Evolutionary conservation across 2,329 filamentous ascomycete species (phyloP), one percentile per base, ranked within the genome.

Genomic region (Dactylellina cionopaga): DNA sequence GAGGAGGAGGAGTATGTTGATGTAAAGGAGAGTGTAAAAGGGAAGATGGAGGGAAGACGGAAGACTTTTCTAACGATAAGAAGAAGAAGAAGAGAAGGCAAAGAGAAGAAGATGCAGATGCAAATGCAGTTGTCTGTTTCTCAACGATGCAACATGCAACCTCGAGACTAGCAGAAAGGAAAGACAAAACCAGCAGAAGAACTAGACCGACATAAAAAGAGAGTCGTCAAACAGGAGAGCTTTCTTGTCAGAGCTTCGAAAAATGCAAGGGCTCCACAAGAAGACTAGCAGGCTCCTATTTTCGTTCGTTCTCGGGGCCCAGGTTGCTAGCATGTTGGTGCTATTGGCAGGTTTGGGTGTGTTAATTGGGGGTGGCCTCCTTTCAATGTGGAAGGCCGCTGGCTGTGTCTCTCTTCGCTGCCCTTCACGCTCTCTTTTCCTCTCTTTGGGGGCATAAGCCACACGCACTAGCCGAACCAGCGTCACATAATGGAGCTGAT

Each of bases 371-470:
- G 74, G 74, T 31, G 46, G 64, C 68, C 78, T 78, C 79, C 78
- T 78, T 78, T 78, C 78, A 77, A 80, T 77, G 54, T 43, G 52
- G 60, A 64, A 62, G 63, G 51, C 52, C 46, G 52, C 63, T 54
- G 47, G 68, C 55, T 56, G 39, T 46, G n/a, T n/a, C n/a, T n/a
- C n/a, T n/a, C n/a, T n/a, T n/a, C n/a, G n/a, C n/a, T n/a, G n/a
- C n/a, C n/a, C n/a, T n/a, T n/a, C n/a, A n/a, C n/a, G n/a, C n/a
- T n/a, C n/a, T n/a, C n/a, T n/a, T n/a, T n/a, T n/a, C n/a, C n/a
- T n/a, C n/a, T 10, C 31, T 58, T 39, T 55, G 55, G 55, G 55
- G 49, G 65, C 41, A 71, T 58, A 63, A 63, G 66, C 66, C 58
- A 71, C 66, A 71, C 58, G 43, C 58, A 56, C 65, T 55, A 64